Conservation (phyloP, 75 land plant genomes). For the Cryptomeria japonica region DNA sequence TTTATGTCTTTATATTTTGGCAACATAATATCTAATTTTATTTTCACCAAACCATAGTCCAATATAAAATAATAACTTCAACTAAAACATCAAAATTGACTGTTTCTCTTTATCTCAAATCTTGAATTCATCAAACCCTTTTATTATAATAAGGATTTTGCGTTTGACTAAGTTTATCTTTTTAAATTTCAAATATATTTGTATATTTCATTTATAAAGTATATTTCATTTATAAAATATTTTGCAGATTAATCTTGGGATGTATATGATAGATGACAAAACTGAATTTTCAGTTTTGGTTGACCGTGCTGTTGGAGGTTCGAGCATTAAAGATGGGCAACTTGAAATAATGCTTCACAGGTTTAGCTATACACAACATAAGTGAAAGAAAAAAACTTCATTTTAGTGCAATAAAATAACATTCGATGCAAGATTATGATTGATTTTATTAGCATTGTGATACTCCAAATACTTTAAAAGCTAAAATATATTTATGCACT, state of each 20-base stretch:
- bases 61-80: background rate
- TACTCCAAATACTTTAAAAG: background rate
- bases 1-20: background rate
- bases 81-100: background rate
- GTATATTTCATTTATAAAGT: background rate
- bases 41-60: background rate
- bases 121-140: background rate
- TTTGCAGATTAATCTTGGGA: constrained; percentile 74
- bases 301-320: constrained; percentile 77
- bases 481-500: constrained; percentile 1
- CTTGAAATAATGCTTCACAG: constrained; percentile 80
- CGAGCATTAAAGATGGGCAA: constrained; percentile 76
- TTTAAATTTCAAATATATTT: background rate
- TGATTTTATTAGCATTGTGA: background rate
- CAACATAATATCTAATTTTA: background rate
- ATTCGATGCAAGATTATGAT: background rate
- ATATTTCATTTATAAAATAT: background rate
- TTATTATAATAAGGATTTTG: background rate
- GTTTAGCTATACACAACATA: constrained; percentile 22
- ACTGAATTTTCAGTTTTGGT: constrained; percentile 73
- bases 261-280: constrained; percentile 48
- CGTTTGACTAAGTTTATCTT: background rate
- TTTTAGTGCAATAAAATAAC: background rate
- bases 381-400: background rate
- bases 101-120: background rate